Conservation (phyloP, 1,284 basidiomycete genomes). For the Hortiboletus rubellus region DNA sequence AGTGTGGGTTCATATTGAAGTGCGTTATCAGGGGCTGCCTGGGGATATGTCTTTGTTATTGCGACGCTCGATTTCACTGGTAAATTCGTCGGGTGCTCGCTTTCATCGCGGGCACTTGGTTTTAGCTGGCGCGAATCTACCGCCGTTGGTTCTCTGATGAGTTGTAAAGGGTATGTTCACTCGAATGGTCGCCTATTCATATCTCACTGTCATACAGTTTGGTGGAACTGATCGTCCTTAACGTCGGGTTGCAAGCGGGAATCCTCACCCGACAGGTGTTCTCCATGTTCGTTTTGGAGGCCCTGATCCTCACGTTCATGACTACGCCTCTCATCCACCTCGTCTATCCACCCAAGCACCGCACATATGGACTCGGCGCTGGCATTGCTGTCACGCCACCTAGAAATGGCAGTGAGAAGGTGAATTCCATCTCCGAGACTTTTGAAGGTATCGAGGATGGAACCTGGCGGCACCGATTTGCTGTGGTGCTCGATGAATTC, state of each 20-base stretch:
- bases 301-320: slow-evolving; percentile 82
- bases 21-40: slow-evolving; percentile 70
- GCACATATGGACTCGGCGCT: slow-evolving; percentile 41
- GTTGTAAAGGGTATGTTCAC: slow-evolving; percentile 80
- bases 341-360: slow-evolving; percentile 72
- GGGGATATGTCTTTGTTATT: slow-evolving; percentile 88
- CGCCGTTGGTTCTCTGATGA: slow-evolving; percentile 91
- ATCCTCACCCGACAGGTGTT: slow-evolving; percentile 79
- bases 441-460: slow-evolving; percentile 6
- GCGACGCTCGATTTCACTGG: slow-evolving; percentile 79
- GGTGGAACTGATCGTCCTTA: slow-evolving; percentile 92
- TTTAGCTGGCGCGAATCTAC: slow-evolving; percentile 82
- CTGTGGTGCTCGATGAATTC: slow-evolving; percentile 88
- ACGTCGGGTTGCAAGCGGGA: slow-evolving; percentile 83
- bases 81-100: slow-evolving; percentile 77
- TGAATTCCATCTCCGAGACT: slow-evolving; percentile 13
- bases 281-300: slow-evolving; percentile 92
- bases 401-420: slow-evolving; percentile 3
- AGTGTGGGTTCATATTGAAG: slow-evolving; percentile 41
- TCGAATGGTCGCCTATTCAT: background rate
- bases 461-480: slow-evolving; percentile 48
- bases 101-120: slow-evolving; percentile 67
- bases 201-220: slow-evolving; percentile 46
- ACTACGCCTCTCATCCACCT: slow-evolving; percentile 83
- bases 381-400: background rate